Base-by-base conservation (phyloP, 805 yeast genomes). In the Yarrowia yakushimensis region DNA sequence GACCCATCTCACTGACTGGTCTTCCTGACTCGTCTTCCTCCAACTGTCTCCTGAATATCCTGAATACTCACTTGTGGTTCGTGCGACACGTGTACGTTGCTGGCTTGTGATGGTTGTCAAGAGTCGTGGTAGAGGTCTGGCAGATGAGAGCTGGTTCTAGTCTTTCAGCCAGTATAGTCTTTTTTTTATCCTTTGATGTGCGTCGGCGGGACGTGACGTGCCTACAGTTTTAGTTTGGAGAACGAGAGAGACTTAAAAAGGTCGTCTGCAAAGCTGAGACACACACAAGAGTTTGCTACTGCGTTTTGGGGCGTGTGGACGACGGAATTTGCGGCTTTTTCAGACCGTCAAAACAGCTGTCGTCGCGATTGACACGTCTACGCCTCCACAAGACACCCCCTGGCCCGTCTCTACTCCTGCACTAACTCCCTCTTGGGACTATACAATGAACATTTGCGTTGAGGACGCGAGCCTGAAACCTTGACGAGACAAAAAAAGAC, bases 201-300 rank as follows among this genome's bases (percentile, higher is more conserved):
- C 52, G 36, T 28, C 52, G 50, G 36, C 52, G 36, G 52, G 52
- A 45, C 52, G 52, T 45, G 52, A 45, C 52, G 52, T 45, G 52
- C 52, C 52, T 36, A 18, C 41, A n/a, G 34, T 45, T 45, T 18
- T 30, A 18, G 36, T 45, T 45, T 13, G 13, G 33, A 27, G 25
- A 28, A n/a, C 18, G n/a, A 23, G 28, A 45, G 36, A 18, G 52
- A 45, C 52, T 45, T 45, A 30, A 45, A 45, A 45, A 18, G 52
- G n/a, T n/a, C n/a, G n/a, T n/a, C n/a, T n/a, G n/a, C n/a, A n/a
- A n/a, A n/a, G n/a, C n/a, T n/a, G n/a, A n/a, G n/a, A n/a, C n/a
- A n/a, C n/a, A n/a, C n/a, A n/a, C n/a, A n/a, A n/a, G n/a, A n/a
- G n/a, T n/a, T n/a, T n/a, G n/a, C n/a, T n/a, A n/a, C n/a, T n/a